Evolutionary conservation across 176 grass and related monocot species (phyloP), one percentile per base, ranked within the genome.

Genomic region (Triticum timopheevii): DNA sequence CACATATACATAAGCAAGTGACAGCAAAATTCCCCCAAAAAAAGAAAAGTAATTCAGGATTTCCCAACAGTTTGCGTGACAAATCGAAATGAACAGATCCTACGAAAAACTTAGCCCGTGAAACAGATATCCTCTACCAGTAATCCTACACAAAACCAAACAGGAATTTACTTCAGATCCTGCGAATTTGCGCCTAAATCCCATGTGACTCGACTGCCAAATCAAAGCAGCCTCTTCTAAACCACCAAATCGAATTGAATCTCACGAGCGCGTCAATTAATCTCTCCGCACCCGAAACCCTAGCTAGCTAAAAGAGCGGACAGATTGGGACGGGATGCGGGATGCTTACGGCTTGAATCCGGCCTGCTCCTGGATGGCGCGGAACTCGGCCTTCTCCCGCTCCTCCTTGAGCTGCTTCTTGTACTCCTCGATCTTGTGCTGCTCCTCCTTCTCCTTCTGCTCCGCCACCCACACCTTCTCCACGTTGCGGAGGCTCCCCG

Each of bases 401-500:
- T 99, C 97, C 54, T 95, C 97, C 54, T 92, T 92, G 88, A 96
- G 92, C 89, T 99, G 97, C 94, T 94, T 93, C 69, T 88, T 91
- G 85, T 96, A 88, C 84, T 96, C 94, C 86, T 99, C 94, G 85
- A 95, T 95, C 88, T 99, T 99, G 40, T 40, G 82, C 78, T 96
- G 89, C 94, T 99, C 92, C 10, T 87, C 94, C 82, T 94, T 92
- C 80, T 99, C 92, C 89, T 95, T 94, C 89, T 96, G 94, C 92
- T 99, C 97, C 33, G 97, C 97, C 87, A 96, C 92, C 97, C 97
- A 99, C 80, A 99, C 97, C 61, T 88, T 92, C 90, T 99, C 97
- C 63, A 99, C 89, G 85, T 99, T 99, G 56, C 92, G 87, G 42
- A 99, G 92, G 84, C 94, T 96, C 58, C 97, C 97, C 87, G 94